Base-by-base conservation (phyloP, 768 basidiomycete species). In the Rhizopogon vesiculosus region DNA sequence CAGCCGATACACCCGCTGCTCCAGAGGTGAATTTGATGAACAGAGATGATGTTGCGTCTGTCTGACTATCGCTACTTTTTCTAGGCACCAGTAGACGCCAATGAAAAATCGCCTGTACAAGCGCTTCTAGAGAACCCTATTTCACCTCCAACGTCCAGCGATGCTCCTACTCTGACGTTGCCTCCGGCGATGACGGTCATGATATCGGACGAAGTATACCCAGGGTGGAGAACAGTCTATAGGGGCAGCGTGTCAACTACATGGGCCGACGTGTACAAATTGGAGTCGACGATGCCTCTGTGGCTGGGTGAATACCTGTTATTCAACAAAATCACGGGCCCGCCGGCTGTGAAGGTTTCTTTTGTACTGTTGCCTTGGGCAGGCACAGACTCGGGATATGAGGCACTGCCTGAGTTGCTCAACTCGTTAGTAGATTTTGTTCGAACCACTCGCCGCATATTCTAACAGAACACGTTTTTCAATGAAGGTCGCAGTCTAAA, bases 231-330 rank as follows among this genome's bases (percentile, higher is more conserved):
- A 2, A 85, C 82, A 2, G 72, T 92, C 1, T 98, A 95, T 64
- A 78, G 91, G 35, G 86, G 91, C 2, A 79, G 80, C 28, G 83
- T 88, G 2, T 76, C 78, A 1, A 77, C 76, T 35, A 80, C 83
- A 7, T 82, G 76, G 52, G 75, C 75, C 2, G 86, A 88, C 54
- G 62, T 74, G 53, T 68, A 73, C 41, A 58, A 68, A 13, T 74
- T 98, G 38, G 94, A 97, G 70, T 82, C 85, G 62, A 78, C 74
- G 40, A 84, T 93, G 77, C 96, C 96, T 3, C 64, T 85, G 60
- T 98, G 96, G 96, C 72, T 97, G 46, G 73, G 93, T 50, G 92
- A 98, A 68, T 96, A 88, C 62, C 71, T 98, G 40, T 76, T 98
- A 40, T 71, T 84, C 13, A 87, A 89, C 60, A 84, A 81, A 64